Percentiles rank a stretch among this genome's conserved stretches.
phyloP scores from a whole-genome alignment of 805 yeast species.

The Candida ortonii region DNA sequence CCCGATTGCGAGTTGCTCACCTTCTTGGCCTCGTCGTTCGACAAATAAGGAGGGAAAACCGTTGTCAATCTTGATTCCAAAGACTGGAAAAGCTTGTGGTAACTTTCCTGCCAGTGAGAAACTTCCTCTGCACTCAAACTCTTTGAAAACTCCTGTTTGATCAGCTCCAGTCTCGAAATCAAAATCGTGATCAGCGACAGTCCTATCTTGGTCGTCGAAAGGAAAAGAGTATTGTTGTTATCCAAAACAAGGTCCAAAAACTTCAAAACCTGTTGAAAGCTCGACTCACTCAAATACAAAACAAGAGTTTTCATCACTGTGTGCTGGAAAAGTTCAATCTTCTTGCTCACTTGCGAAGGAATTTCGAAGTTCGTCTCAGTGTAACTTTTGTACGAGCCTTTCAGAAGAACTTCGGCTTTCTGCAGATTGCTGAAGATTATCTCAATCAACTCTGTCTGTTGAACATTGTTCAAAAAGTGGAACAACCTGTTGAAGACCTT shows the following conservation, averaged over 20 bases:
- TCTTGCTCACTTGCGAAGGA: conserved; percentile 53
- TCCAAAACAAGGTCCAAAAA: conserved; percentile 67
- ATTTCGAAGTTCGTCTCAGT: conserved; percentile 38
- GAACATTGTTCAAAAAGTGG: conserved; percentile 74
- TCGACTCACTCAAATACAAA: conserved; percentile 77
- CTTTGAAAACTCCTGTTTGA: conserved; percentile 69
- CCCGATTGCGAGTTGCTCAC: conserved; percentile 35
- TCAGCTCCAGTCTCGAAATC: conserved; percentile 86
- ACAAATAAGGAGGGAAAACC: conserved; percentile 72
- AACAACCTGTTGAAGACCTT: conserved; percentile 86
- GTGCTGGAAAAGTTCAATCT: conserved; percentile 74
- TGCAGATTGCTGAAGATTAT: conserved; percentile 78
- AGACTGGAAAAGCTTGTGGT: conserved; percentile 76
- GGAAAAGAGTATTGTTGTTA: conserved; percentile 67
- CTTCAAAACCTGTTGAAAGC: conserved; percentile 74
- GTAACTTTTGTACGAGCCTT: conserved; percentile 75
- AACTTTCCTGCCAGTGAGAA: conserved; percentile 73
- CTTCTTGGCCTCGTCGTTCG: conserved; percentile 28
- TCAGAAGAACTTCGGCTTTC: conserved; percentile 69
- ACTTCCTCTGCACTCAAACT: conserved; percentile 52
- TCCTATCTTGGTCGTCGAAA: conserved; percentile 74
- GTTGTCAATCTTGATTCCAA: conserved; percentile 73
- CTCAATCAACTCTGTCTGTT: conserved; percentile 72
- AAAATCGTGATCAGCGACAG: conserved; percentile 84
- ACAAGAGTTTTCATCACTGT: conserved; percentile 83